Base-by-base conservation (phyloP, 176 grass and related monocot genomes). In the Phoenix roebelenii region DNA sequence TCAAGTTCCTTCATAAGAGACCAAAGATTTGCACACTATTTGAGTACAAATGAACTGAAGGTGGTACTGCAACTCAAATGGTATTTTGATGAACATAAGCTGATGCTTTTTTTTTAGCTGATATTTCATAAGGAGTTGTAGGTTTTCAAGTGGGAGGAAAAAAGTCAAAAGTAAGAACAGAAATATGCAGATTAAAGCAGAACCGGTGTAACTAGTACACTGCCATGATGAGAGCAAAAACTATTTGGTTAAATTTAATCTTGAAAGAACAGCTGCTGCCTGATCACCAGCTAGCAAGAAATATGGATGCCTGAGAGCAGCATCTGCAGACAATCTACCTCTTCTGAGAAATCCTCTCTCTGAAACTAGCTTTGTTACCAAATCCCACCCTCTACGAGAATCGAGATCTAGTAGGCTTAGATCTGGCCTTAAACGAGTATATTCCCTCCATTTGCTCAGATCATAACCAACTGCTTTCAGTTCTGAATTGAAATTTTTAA, bases 401-500 rank as follows among this genome's bases (percentile, higher is more conserved):
- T 98, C 87, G 15, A 85, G 75, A 70, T 92, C 93, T 18, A 98
- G 59, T 22, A 98, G 77, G 51, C 75, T 59, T 72, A 98, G 60
- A 70, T 89, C 93, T 3, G 81, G 84, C 57, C 57, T 77, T 54
- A 49, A 77, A 6, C 83, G 83, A 26, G 84, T 83, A 29, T 49
- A 72, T 55, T 82, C 49, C 16, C 87, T 71, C 93, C 93, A 98
- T 67, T 50, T 59, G n/a, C 85, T 92, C 65, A 92, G 82, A 80
- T 92, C 81, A 65, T 98, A 98, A 63, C 73, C 84, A 16, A 80
- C 79, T 26, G 70, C 61, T 73, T 85, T 92, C 48, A 98, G 81
- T 73, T 92, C 84, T 4, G 84, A 32, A 72, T 98, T 98, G 83
- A 98, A 98, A 73, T 85, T 88, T 79, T 83, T 98, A 72, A 98